Base-by-base conservation (phyloP, 805 yeast genomes). In the Nakazawaea ernobii region DNA sequence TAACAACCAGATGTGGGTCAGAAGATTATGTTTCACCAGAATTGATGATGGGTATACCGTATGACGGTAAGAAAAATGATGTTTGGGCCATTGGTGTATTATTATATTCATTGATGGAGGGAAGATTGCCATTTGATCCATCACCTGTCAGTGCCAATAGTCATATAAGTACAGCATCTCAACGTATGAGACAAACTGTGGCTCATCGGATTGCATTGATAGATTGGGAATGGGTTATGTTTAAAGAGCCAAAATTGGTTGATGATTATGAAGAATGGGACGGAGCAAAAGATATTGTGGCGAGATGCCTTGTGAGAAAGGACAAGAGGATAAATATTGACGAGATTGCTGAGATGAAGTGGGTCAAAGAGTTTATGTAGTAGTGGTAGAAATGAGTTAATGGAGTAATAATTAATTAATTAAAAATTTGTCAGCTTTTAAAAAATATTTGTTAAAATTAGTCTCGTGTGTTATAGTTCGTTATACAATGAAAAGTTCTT, bases 1-100 rank as follows among this genome's bases (percentile, higher is more conserved):
- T 95, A 26, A 75, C 86, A 2, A 92, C 98, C 1, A 68, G 98
- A 51, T 94, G 99, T 63, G 99, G 99, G 0, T 87, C 96, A 1
- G 97, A 88, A 53, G 99, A 94, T 61, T 94, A 94, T 58, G 96
- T 94, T 6, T 84, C 97, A 0, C 99, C 99, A 0, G 99, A 94
- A 59, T 67, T 94, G 24, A 68, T 94, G 35, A 79, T 94, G 80
- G 98, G 98, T 1, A 72, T 87, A 48, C 84, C 89, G 6, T 94
- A 94, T 59, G 92, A 92, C 58, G 99, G 99, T 10, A 76, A 86
- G 45, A 80, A 87, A 53, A 84, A 94, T 42, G 99, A 94, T 62
- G 72, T 91, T 15, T 94, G 99, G 99, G 88, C 97, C 1, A 63
- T 91, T 8, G 99, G 99, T 2, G 98, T 94, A 2, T 69, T 91